Percentiles rank a stretch among this genome's conserved stretches.
phyloP scores from a whole-genome alignment of 2,329 filamentous ascomycete genomes.

The Thermomyces lanuginosus region DNA sequence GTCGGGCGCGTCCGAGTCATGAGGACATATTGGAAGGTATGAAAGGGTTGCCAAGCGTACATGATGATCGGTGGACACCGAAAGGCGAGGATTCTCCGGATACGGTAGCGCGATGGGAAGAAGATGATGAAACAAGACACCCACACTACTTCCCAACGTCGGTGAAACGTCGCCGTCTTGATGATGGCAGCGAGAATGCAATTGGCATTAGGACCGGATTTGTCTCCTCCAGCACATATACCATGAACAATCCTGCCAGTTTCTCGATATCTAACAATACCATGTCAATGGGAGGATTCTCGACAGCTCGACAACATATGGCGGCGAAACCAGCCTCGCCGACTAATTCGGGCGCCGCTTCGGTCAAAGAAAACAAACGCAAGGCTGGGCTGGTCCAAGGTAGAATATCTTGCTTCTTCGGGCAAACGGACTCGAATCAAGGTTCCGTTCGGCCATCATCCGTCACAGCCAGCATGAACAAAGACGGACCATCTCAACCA shows the following conservation, averaged over 20 bases:
- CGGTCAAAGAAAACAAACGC: constrained; percentile 19
- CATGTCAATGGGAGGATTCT: constrained; percentile 41
- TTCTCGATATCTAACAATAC: constrained; percentile 23
- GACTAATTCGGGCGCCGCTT: not conserved
- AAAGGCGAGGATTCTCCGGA: constrained; percentile 38
- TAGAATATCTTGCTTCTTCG: constrained; percentile 38
- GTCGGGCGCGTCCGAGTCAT: constrained; percentile 43
- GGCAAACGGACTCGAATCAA: no score
- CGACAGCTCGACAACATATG: constrained; percentile 43
- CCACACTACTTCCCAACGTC: no score
- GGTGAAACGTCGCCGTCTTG: constrained; percentile 15
- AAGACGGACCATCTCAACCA: no score
- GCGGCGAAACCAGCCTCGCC: constrained; percentile 7
- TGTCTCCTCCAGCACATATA: constrained; percentile 36
- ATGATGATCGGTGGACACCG: constrained; percentile 53
- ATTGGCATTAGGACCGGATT: constrained; percentile 13
- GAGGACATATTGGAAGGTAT: constrained; percentile 36
- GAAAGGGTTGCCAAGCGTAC: constrained; percentile 35
- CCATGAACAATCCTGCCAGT: constrained; percentile 39
- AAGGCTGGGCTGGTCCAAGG: constrained; percentile 29
- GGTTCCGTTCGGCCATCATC: no score
- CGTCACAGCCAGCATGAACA: no score
- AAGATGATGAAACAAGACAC: constrained; percentile 7
- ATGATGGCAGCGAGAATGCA: constrained; percentile 9
- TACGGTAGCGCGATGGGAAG: constrained; percentile 23